Conservation (phyloP, 495 filamentous ascomycete species). For the Penicillium paradoxum region DNA sequence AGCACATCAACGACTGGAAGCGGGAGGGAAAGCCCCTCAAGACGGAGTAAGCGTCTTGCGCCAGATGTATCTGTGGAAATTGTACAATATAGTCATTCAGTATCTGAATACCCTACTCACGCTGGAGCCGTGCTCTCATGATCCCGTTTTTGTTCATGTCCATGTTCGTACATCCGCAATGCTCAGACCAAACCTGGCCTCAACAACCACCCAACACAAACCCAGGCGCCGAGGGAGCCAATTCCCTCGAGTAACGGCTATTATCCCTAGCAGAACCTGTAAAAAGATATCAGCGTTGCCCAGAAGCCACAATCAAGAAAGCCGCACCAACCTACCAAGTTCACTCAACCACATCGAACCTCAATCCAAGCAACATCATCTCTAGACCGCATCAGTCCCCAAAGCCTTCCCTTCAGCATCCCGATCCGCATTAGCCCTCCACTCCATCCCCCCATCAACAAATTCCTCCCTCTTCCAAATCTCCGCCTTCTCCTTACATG, state of each 20-base stretch:
- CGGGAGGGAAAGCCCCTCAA: slow-evolving; percentile 46
- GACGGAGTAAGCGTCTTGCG: slow-evolving; percentile 25
- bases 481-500: slow-evolving; percentile 79
- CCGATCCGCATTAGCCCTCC: slow-evolving; percentile 88
- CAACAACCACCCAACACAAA: background rate
- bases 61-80: slow-evolving; percentile 16
- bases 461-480: slow-evolving; percentile 97
- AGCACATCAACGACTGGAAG: slow-evolving; percentile 90
- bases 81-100: slow-evolving; percentile 27
- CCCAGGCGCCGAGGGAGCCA: background rate
- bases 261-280: background rate
- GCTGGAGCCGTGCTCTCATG: background rate
- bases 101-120: slow-evolving; percentile 31
- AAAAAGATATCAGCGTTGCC: background rate
- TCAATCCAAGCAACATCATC: background rate
- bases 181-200: too few species aligned
- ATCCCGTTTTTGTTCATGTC: background rate
- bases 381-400: background rate
- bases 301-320: background rate
- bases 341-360: background rate
- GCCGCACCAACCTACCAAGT: background rate
- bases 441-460: slow-evolving; percentile 71
- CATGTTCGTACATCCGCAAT: background rate
- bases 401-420: slow-evolving; percentile 38
- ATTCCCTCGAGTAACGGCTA: background rate